Conservation (phyloP, 768 basidiomycete species). For the Lactifluus hygrophoroides region DNA sequence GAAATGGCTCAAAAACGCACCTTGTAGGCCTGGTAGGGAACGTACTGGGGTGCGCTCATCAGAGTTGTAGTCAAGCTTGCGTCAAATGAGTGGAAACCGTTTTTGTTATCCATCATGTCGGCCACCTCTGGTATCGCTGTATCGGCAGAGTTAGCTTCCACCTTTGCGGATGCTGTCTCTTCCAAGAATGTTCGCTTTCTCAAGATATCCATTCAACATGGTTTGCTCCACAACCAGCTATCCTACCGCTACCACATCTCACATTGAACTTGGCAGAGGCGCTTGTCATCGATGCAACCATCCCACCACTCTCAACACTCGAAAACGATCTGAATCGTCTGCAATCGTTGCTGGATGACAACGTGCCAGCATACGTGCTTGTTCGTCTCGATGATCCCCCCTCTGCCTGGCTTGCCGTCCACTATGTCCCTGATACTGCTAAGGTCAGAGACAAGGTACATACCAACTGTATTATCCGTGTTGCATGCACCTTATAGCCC, state of each 20-base stretch:
- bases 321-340: slow-evolving; percentile 53
- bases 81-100: not conserved
- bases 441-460: slow-evolving; percentile 73
- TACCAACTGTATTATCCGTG: not conserved
- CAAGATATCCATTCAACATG: slow-evolving; percentile 68
- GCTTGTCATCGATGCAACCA: slow-evolving; percentile 50
- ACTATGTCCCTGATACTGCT: slow-evolving; percentile 77
- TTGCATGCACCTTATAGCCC: not conserved
- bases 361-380: slow-evolving; percentile 68
- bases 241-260: slow-evolving; percentile 21
- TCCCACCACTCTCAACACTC: slow-evolving; percentile 44
- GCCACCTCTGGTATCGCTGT: slow-evolving; percentile 64
- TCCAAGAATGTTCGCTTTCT: slow-evolving; percentile 54
- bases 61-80: slow-evolving; percentile 10
- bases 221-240: slow-evolving; percentile 34
- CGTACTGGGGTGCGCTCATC: slow-evolving; percentile 27
- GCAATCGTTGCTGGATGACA: slow-evolving; percentile 48
- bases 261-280: slow-evolving; percentile 41
- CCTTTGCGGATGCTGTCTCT: slow-evolving; percentile 51
- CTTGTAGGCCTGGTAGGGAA: slow-evolving; percentile 46
- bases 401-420: slow-evolving; percentile 63
- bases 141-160: slow-evolving; percentile 45
- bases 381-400: slow-evolving; percentile 51
- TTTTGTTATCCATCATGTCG: slow-evolving; percentile 43
- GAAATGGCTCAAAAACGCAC: slow-evolving; percentile 22